Conservation (phyloP, 176 grass and related monocot species). For the Coix lacrymajobi region DNA sequence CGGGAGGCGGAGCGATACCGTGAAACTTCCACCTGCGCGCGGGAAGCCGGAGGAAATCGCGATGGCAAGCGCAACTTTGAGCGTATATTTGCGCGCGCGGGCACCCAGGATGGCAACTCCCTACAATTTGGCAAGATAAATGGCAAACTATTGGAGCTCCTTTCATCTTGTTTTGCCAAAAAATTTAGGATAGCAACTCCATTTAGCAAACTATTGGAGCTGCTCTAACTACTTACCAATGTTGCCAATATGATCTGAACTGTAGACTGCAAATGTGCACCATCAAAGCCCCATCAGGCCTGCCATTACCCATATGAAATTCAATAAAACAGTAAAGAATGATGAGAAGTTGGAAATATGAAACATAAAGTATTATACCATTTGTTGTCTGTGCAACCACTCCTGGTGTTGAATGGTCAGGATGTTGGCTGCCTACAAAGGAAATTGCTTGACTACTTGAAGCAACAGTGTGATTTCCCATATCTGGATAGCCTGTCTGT, state of each 20-base stretch:
- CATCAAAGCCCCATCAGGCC: constrained; percentile 51
- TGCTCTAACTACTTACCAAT: constrained; percentile 26
- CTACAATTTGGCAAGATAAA: too few relatives aligned
- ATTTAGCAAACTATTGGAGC: too few relatives aligned
- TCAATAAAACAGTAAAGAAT: neutral
- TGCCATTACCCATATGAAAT: neutral
- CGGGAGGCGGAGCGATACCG: too few relatives aligned
- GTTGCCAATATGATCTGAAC: neutral
- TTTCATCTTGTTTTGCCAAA: too few relatives aligned
- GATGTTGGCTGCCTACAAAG: constrained; percentile 53
- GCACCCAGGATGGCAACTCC: too few relatives aligned
- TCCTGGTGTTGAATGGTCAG: constrained; percentile 44
- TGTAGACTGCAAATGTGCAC: neutral
- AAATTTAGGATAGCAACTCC: too few relatives aligned
- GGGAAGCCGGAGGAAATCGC: too few relatives aligned
- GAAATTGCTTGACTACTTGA: constrained; percentile 58
- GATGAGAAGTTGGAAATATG: constrained; percentile 14
- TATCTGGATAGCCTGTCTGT: constrained; percentile 55
- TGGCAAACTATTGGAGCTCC: too few relatives aligned
- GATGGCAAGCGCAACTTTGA: too few relatives aligned
- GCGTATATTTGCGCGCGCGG: too few relatives aligned
- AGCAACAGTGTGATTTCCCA: constrained; percentile 43
- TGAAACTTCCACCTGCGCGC: too few relatives aligned
- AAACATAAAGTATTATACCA: constrained; percentile 41
- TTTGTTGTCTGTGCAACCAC: constrained; percentile 41